These are phyloP conservation scores for Cylindrotheca fusiformis DNA, from an alignment of 108 stramenopile species.

Conservation along the genomic window DNA sequence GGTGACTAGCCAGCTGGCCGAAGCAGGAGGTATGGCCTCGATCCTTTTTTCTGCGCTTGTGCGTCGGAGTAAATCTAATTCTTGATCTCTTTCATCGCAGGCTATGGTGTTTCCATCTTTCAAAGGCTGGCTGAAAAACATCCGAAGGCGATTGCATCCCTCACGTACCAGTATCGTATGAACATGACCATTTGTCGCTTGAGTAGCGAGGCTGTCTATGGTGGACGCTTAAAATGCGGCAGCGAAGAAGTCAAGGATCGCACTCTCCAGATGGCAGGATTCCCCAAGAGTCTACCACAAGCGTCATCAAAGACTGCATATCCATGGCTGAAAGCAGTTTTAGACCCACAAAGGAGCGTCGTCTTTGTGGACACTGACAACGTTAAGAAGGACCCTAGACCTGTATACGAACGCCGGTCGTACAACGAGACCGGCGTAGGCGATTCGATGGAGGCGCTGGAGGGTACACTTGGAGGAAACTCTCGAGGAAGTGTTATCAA, in stretches of 20 bases:
- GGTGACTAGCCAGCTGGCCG: constrained; percentile 80
- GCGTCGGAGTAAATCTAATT: neutral
- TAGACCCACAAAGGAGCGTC: constrained; percentile 72
- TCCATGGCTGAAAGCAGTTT: constrained; percentile 46
- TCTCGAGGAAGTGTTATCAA: constrained; percentile 54
- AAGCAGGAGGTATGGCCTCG: constrained; percentile 64
- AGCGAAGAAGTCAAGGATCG: constrained; percentile 61
- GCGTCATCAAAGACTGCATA: constrained; percentile 13
- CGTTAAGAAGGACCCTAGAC: constrained; percentile 18
- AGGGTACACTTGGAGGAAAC: constrained; percentile 23
- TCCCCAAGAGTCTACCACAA: constrained; percentile 22
- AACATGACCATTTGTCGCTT: constrained; percentile 86
- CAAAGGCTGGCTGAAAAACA: constrained; percentile 81
- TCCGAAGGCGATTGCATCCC: constrained; percentile 72
- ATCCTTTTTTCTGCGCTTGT: no score
- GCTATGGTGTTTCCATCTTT: constrained; percentile 91
- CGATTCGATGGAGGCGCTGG: constrained; percentile 22
- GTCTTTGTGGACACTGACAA: constrained; percentile 90
- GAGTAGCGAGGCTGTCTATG: constrained; percentile 86
- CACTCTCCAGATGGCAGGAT: constrained; percentile 45
- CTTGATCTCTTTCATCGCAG: constrained; percentile 18
- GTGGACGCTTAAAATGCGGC: constrained; percentile 82
- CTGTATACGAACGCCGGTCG: neutral
- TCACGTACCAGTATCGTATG: constrained; percentile 97
- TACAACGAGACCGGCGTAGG: neutral